Percentiles rank a stretch among this genome's conserved stretches.
Evolutionary conservation across 495 filamentous ascomycete species (phyloP).

Genomic region (Hypoxylon perforatum): DNA sequence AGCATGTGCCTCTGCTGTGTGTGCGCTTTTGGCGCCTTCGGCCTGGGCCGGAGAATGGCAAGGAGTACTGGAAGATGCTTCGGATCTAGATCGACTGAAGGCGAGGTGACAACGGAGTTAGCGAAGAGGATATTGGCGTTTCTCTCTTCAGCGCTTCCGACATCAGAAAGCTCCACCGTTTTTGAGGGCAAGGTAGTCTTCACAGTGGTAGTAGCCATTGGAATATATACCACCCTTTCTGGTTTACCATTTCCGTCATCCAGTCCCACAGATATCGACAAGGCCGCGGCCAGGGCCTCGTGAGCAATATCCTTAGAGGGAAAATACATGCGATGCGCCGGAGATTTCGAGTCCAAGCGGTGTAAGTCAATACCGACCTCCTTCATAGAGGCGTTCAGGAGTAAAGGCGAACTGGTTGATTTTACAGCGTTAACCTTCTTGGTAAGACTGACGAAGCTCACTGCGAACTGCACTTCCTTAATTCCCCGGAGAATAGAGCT

Average conservation of each 20-base stretch:
- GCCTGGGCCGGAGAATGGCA: constrained; percentile 72
- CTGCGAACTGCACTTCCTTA: constrained; percentile 94
- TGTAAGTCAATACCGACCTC: constrained; percentile 94
- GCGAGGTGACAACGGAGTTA: constrained; percentile 94
- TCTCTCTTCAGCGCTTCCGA: constrained; percentile 80
- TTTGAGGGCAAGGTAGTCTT: constrained; percentile 96
- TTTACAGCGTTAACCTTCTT: constrained; percentile 76
- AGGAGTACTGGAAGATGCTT: constrained; percentile 88
- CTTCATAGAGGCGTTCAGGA: constrained; percentile 90
- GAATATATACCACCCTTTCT: constrained; percentile 90
- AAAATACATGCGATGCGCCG: constrained; percentile 99
- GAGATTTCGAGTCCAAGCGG: constrained; percentile 90
- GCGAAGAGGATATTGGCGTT: constrained; percentile 97
- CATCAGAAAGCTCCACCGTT: constrained; percentile 81
- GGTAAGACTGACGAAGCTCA: constrained; percentile 90
- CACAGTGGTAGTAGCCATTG: constrained; percentile 97
- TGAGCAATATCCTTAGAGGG: constrained; percentile 92
- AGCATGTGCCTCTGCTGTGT: constrained; percentile 67
- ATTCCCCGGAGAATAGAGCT: constrained; percentile 91
- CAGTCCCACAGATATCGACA: constrained; percentile 90
- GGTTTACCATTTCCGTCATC: constrained; percentile 87
- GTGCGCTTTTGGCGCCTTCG: constrained; percentile 61
- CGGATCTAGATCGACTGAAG: constrained; percentile 94
- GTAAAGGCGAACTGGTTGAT: constrained; percentile 73
- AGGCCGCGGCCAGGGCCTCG: constrained; percentile 90